A percentile compares a stretch with the other conserved stretches of the same genome.
phyloP scores from a whole-genome alignment of 805 yeast genomes.

The Candida ipomoeae region DNA sequence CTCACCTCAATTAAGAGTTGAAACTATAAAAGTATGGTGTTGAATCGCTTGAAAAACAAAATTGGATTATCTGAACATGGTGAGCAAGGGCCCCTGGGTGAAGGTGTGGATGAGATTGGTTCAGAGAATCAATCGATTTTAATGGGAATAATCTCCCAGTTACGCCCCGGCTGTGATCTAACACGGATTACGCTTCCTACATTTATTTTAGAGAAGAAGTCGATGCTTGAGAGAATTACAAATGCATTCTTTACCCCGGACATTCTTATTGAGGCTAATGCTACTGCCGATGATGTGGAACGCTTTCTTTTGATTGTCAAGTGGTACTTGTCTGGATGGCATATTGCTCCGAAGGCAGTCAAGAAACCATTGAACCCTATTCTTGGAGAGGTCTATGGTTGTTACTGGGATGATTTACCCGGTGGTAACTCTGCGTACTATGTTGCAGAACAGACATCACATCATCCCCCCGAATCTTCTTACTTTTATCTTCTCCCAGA shows the following conservation, averaged over 20 bases:
- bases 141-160: constrained; percentile 82
- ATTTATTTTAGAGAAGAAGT: constrained; percentile 88
- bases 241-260: constrained; percentile 82
- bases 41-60: constrained; percentile 7
- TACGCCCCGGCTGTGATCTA: constrained; percentile 89
- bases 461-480: constrained; percentile 97
- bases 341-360: constrained; percentile 97
- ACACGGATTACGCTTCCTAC: constrained; percentile 92
- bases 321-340: constrained; percentile 97
- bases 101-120: constrained; percentile 87
- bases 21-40: constrained; percentile 2
- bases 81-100: constrained; percentile 3
- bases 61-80: background rate
- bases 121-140: constrained; percentile 62
- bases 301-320: constrained; percentile 72
- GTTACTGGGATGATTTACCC: constrained; percentile 87
- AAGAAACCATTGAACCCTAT: constrained; percentile 96
- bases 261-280: constrained; percentile 65
- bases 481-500: constrained; percentile 87
- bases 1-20: background rate
- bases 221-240: constrained; percentile 93
- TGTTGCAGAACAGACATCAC: constrained; percentile 91
- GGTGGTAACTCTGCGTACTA: constrained; percentile 69
- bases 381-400: constrained; percentile 82
- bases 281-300: constrained; percentile 50